Base-by-base conservation (phyloP, 2,329 filamentous ascomycete species). In the Mariannaea elegans region DNA sequence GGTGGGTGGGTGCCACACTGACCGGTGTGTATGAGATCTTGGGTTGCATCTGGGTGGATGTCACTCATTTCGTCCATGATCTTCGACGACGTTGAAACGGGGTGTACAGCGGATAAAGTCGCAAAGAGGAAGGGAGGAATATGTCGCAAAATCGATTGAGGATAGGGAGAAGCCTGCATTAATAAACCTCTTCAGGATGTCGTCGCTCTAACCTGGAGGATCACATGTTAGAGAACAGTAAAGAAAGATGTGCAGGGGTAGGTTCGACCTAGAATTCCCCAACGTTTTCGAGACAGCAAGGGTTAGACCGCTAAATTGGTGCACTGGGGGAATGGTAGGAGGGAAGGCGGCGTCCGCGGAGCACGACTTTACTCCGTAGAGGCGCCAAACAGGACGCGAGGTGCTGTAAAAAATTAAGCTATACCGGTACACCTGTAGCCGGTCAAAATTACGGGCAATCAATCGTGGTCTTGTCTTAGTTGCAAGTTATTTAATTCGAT, bases 271-370 rank as follows among this genome's bases (percentile, higher is more conserved):
- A 7, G 38, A 24, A 24, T 5, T 14, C 38, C 38, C 19, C 38
- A 42, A 42, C 42, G 27, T 32, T 29, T 31, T 13, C n/a, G 23
- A 21, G 31, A 46, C 49, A 38, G 23, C 39, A 42, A 31, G 34
- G 23, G 47, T 38, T 56, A 66, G 57, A 66, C 63, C 65, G 63
- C 66, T 62, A 66, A 41, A 49, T 19, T 24, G 18, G 23, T 42
- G 38, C 38, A 8, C 38, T 42, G 19, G 32, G 32, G 14, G 32
- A n/a, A 36, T 8, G 5, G 32, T 5, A 36, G 5, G 32, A 36
- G 32, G 32, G 32, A 36, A n/a, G 32, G 32, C n/a, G 52, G 24
- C 13, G 44, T 23, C 52, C 52, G 52, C 52, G 52, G 52, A 48
- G n/a, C n/a, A n/a, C n/a, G n/a, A n/a, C n/a, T n/a, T n/a, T n/a